Evolutionary conservation across 2,329 filamentous ascomycete species (phyloP), one percentile per base, ranked within the genome.

Genomic region (Neodidymelliopsis sp.): DNA sequence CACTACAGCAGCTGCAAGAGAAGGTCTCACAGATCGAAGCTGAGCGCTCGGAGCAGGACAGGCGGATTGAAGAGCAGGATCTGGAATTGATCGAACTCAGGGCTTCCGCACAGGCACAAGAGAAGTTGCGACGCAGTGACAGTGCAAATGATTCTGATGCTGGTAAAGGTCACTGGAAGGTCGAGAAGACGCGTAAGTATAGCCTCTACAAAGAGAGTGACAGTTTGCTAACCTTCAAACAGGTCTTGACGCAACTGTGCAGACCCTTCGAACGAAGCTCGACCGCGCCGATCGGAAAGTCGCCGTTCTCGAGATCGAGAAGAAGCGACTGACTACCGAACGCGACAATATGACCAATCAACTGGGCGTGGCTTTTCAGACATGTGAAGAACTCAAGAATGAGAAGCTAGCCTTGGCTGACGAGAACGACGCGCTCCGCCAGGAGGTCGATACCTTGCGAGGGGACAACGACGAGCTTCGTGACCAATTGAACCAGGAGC

Each of bases 321-420:
- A 82, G 49, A 82, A 86, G 53, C 81, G 84, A 3, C 72, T 88
- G 30, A 78, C 79, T 3, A 78, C 82, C 22, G 87, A 90, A 69
- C 81, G 85, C 22, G 86, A 89, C 57, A 83, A 84, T 35, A 81
- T 87, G 27, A 77, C 87, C 37, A 79, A 79, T 40, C 85, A 86
- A 60, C 77, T 86, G 5, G 81, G 82, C 20, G 78, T 84, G 39
- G 84, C 84, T 4, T 85, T 82, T 41, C 76, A 79, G 46, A 83
- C 81, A 24, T 81, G 83, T 57, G 82, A 75, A 63, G 77, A 76
- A 57, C 59, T 79, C 23, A 77, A 75, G 65, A 69, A 56, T 7
- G 78, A 79, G 57, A 79, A 78, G 45, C 68, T 75, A 34, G 63
- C 66, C 13, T 46, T 75, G 28, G 54, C 46, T 12, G 53, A 54